Evolutionary conservation across 805 yeast genomes (phyloP), one percentile per base, ranked within the genome.

Genomic region (Saturnispora besseyi): DNA sequence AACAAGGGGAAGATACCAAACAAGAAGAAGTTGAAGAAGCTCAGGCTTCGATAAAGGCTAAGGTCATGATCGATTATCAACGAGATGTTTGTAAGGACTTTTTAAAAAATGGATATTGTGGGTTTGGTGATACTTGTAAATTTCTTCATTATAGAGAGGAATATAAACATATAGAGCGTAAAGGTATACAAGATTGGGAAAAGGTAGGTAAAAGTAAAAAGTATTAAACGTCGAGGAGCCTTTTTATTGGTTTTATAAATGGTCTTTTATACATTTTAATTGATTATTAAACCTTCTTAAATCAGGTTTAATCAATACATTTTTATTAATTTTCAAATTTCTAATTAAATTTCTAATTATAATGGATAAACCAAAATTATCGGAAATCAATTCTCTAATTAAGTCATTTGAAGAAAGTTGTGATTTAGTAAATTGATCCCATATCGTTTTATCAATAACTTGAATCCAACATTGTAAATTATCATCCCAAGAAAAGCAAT

Each of bases 91-190:
- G 99, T 62, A 93, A 91, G 61, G 98, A 93, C 64, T 93, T 77
- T 64, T 76, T 80, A 51, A 85, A 84, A 57, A 90, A 95, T 0
- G 99, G 99, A 0, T 90, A 81, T 62, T 93, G 99, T 73, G 97
- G 97, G 5, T 93, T 84, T 63, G 99, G 99, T 8, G 99, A 93
- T 59, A 84, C 93, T 33, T 93, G 99, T 70, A 93, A 93, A 68
- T 93, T 93, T 64, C 64, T 91, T 33, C 99, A 93, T 62, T 78
- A 87, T 13, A 69, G 99, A 65, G 97, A 87, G 57, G 96, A 87
- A 60, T 84, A 82, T 67, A 79, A 82, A 6, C 59, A 57, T 45
- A 21, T 29, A 11, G 48, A 53, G 31, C 63, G 74, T 28, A 73
- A 72, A 51, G 53, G 54, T 26, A 43, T 30, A 7, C 51, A 52